Conservation (phyloP, 2,329 filamentous ascomycete genomes). For the Xylogone sp. region DNA sequence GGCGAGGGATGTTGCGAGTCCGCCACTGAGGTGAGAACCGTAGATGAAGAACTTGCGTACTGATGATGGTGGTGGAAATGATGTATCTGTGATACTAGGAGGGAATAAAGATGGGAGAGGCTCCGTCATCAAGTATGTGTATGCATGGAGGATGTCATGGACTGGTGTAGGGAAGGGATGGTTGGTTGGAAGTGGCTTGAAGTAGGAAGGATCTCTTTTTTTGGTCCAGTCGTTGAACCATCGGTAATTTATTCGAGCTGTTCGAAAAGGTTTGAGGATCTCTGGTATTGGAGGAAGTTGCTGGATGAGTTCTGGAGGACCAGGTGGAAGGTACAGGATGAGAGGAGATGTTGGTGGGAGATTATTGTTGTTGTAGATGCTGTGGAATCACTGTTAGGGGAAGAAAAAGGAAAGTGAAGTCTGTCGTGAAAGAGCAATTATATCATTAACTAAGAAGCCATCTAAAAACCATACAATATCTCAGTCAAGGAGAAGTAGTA, state of each 20-base stretch:
- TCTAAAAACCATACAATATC: too few species aligned
- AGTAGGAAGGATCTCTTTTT: conserved; percentile 16
- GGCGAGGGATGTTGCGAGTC: conserved; percentile 52
- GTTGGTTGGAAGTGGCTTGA: conserved; percentile 10
- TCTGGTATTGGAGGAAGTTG: conserved; percentile 23
- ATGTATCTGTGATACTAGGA: neutral
- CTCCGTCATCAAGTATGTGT: conserved; percentile 26
- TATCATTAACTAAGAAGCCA: neutral
- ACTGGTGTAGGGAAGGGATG: conserved; percentile 51
- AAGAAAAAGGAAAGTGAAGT: neutral
- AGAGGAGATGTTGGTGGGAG: conserved; percentile 36
- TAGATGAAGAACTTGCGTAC: conserved; percentile 45
- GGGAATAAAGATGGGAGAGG: conserved; percentile 12
- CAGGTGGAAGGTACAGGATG: conserved; percentile 49
- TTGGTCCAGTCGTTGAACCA: conserved; percentile 35
- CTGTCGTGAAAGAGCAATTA: neutral
- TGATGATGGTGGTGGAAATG: neutral
- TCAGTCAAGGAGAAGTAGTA: too few species aligned
- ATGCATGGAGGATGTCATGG: conserved; percentile 52
- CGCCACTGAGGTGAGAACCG: conserved; percentile 55
- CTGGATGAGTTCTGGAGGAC: neutral
- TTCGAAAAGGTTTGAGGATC: conserved; percentile 39
- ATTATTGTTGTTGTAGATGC: neutral
- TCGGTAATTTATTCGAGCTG: conserved; percentile 55
- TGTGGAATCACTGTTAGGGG: neutral